Percentiles rank a stretch among this genome's conserved stretches.
These are phyloP conservation scores for Flaveria ramosissima DNA, from an alignment of 129 eudicot genomes.

Conservation along the genomic window DNA sequence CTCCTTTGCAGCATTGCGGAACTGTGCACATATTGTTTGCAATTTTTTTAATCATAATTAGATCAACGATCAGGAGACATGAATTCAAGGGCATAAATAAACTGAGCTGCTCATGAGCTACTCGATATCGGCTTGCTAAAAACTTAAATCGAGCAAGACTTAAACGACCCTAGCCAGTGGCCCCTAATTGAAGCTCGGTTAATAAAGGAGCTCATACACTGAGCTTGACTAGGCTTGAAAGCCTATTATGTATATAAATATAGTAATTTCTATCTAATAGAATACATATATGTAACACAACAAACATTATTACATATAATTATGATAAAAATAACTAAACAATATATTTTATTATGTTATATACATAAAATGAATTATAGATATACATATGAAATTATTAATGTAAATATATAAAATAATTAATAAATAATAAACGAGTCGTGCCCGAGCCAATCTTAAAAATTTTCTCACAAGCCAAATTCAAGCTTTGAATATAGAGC, in stretches of 20 bases:
- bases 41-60: background rate
- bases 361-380: too few relatives aligned
- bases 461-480: background rate
- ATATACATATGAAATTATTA: too few relatives aligned
- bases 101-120: background rate
- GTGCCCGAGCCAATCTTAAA: background rate
- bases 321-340: background rate
- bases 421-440: too few relatives aligned
- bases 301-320: background rate
- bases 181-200: background rate
- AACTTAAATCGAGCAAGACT: background rate
- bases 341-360: background rate
- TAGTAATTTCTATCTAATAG: background rate
- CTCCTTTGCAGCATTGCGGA: conserved; percentile 71
- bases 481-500: background rate
- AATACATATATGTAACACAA: background rate
- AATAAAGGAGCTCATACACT: background rate
- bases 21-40: conserved; percentile 40
- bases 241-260: background rate
- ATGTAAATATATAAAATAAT: too few relatives aligned
- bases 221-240: background rate
- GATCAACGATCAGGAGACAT: background rate
- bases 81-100: background rate
- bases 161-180: background rate
- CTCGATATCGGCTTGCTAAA: background rate